phyloP scores from a whole-genome alignment of 2,329 filamentous ascomycete species.

The Ascochyta fabae region DNA sequence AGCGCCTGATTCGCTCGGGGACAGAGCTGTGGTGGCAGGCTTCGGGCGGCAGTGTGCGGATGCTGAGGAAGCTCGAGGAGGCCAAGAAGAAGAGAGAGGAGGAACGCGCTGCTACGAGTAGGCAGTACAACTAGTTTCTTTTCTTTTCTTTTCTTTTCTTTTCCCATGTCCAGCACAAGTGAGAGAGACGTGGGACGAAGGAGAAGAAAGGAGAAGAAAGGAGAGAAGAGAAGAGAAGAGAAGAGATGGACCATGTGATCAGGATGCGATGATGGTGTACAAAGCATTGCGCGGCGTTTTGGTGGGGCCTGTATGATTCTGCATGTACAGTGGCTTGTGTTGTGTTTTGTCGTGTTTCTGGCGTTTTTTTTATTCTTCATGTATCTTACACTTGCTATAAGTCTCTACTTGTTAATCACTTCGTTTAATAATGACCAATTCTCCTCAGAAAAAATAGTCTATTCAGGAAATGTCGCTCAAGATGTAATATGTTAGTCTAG shows the following conservation, averaged over 20 bases:
- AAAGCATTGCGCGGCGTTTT: slow-evolving; percentile 20
- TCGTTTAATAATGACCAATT: no score
- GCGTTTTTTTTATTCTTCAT: background rate
- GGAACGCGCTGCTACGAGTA: slow-evolving; percentile 26
- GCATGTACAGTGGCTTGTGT: slow-evolving; percentile 5
- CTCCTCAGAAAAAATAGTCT: no score
- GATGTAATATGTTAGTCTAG: no score
- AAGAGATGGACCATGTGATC: background rate
- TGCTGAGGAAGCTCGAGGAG: slow-evolving; percentile 47
- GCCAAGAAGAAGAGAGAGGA: slow-evolving; percentile 41
- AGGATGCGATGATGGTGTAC: slow-evolving; percentile 2
- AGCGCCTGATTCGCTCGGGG: slow-evolving; percentile 86
- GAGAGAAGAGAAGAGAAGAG: background rate
- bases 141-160: no score
- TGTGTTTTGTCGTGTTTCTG: background rate
- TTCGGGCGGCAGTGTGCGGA: slow-evolving; percentile 71
- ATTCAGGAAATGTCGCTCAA: no score
- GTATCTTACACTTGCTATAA: background rate
- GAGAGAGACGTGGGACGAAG: no score
- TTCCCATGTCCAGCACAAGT: no score
- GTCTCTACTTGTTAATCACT: background rate
- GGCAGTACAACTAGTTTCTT: slow-evolving; percentile 34
- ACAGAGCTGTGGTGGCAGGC: slow-evolving; percentile 94
- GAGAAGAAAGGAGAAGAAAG: no score
- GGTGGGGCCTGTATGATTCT: background rate